Conservation (phyloP, 306 rosid species). For the Luffa acutangula region DNA sequence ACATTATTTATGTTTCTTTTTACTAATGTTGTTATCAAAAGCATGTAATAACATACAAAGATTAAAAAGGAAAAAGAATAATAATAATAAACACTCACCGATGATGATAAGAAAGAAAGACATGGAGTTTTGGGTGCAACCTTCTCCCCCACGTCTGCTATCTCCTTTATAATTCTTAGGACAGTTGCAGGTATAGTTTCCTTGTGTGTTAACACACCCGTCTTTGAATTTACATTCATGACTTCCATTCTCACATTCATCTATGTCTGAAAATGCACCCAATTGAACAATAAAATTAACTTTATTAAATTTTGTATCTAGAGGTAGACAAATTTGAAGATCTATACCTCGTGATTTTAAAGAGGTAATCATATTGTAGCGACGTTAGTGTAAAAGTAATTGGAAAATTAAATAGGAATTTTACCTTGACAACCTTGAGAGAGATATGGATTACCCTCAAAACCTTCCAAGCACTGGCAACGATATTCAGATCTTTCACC, state of each 20-base stretch:
- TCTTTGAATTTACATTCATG: background rate
- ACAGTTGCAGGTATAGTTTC: background rate
- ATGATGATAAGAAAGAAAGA: background rate
- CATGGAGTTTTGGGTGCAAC: background rate
- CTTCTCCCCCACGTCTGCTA: background rate
- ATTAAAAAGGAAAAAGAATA: too few species aligned
- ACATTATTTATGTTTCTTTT: too few species aligned
- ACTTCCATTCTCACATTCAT: background rate
- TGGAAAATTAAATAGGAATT: background rate
- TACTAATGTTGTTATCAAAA: too few species aligned
- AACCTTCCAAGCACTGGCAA: constrained; percentile 28
- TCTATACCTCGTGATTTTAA: too few species aligned
- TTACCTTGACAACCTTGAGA: constrained; percentile 25
- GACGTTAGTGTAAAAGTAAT: too few species aligned
- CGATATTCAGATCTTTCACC: constrained; percentile 15
- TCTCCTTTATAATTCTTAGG: constrained; percentile 4
- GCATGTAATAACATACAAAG: too few species aligned
- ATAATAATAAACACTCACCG: background rate
- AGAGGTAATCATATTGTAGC: too few species aligned
- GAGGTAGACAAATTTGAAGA: too few species aligned
- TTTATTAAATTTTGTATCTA: too few species aligned
- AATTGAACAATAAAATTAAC: background rate
- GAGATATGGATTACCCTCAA: constrained; percentile 31
- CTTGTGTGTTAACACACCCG: background rate
- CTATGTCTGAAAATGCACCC: background rate